Evolutionary conservation across 177 flowering plant genomes (phyloP), one percentile per base, ranked within the genome.

Genomic region (Telopea speciosissima): DNA sequence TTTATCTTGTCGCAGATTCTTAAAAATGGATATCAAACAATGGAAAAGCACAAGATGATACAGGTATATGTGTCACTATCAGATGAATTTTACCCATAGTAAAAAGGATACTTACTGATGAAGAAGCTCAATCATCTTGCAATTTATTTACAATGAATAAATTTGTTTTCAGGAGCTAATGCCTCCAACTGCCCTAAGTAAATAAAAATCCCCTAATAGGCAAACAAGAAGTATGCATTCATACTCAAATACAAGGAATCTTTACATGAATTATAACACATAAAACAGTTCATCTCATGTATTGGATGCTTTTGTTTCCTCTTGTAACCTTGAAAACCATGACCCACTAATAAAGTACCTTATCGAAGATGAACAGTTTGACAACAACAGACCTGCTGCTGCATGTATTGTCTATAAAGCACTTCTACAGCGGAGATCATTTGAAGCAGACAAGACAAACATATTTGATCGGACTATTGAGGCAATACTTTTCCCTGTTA

Each of bases 161-260:
- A 68, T 74, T 44, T 76, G 19, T n/a, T 73, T 75, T 83, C 86
- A 89, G 94, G 93, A 83, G 60, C 49, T 78, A 26, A 75, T 5
- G 63, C 79, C 44, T 59, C 72, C 72, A 68, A 59, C 78, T 12
- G 66, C 71, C 70, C 81, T 89, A 69, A 78, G 76, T 58, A 89
- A 85, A 79, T 94, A 91, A 80, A 86, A 82, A 78, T 89, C 92
- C 63, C 78, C 89, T n/a, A 42, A 89, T 90, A 23, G 89, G 85
- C 65, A 85, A 85, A 81, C 94, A 88, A 76, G 92, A 91, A 83
- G 97, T 88, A 87, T 24, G 79, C 64, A 36, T 19, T 70, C 33
- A 16, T 66, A 72, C 5, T 63, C 11, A 12, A 45, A 25, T 17
- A 24, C 3, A 21, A 3, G 24, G 49, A 7, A 54, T 25, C 21